Percentiles rank a stretch among this genome's conserved stretches.
Conservation (phyloP, 495 filamentous ascomycete species). For the Podospora didyma region DNA sequence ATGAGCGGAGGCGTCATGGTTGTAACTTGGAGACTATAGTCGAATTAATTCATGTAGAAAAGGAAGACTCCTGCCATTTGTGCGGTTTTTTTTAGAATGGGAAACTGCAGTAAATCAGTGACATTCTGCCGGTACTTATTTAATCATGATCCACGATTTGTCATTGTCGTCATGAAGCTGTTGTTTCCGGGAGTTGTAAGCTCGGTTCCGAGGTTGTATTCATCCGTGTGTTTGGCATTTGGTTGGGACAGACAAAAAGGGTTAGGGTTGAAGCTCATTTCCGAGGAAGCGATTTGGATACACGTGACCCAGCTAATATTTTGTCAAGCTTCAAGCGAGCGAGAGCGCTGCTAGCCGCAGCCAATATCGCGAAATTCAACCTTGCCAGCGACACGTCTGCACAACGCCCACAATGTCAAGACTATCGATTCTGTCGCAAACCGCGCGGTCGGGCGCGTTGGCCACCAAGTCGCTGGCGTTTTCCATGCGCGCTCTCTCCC, state of each 20-base stretch:
- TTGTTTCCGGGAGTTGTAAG: too few relatives aligned
- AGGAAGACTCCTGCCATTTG: too few relatives aligned
- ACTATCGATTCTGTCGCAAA: slow-evolving; percentile 15
- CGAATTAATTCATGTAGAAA: too few relatives aligned
- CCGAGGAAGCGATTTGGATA: neutral
- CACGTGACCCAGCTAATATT: neutral
- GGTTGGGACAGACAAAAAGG: neutral
- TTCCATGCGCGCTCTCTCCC: slow-evolving; percentile 40
- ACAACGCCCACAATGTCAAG: slow-evolving; percentile 8
- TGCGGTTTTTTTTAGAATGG: too few relatives aligned
- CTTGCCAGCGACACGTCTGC: neutral
- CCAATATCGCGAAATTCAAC: neutral
- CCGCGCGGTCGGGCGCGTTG: slow-evolving; percentile 12
- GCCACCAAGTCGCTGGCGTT: slow-evolving; percentile 35
- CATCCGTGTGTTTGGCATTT: neutral
- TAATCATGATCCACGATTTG: too few relatives aligned
- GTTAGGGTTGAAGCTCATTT: slow-evolving; percentile 6
- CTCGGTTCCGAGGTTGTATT: too few relatives aligned
- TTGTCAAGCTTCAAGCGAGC: neutral
- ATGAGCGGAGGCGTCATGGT: slow-evolving; percentile 36
- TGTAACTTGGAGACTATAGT: neutral
- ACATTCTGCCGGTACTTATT: too few relatives aligned
- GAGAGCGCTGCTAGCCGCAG: neutral
- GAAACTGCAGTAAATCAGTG: too few relatives aligned
- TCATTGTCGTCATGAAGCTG: too few relatives aligned